Conservation (phyloP, 345 rosid genomes). For the Ricinus communis region DNA sequence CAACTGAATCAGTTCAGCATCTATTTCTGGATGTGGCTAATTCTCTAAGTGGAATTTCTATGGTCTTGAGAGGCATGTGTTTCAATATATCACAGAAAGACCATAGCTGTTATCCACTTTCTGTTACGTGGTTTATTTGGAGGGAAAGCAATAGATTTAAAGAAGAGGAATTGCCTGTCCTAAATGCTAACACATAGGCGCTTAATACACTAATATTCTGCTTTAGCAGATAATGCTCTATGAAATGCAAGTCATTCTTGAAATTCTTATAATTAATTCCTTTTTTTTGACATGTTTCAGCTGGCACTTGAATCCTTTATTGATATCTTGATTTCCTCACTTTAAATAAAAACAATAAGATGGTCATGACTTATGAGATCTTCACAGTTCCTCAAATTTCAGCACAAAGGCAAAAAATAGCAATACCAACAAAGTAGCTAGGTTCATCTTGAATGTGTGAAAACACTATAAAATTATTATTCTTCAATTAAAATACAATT, state of each 20-base stretch:
- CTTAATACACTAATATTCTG: background rate
- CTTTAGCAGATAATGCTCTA: background rate
- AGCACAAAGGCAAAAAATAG: background rate
- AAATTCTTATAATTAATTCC: background rate
- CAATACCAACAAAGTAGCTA: background rate
- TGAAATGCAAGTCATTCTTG: background rate
- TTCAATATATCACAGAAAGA: background rate
- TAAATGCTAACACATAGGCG: background rate
- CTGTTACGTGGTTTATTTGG: background rate
- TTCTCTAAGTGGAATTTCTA: background rate
- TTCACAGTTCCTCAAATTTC: conserved; percentile 6
- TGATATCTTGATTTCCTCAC: background rate
- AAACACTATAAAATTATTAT: conserved; percentile 6
- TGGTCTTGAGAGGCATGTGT: background rate
- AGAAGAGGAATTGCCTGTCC: background rate
- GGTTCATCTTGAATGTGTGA: background rate
- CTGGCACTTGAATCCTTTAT: background rate
- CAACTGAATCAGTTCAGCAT: background rate
- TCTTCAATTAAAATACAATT: background rate
- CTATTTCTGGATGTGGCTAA: background rate
- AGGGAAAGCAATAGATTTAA: background rate
- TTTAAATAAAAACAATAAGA: background rate
- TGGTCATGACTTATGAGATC: background rate
- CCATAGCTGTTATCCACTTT: background rate
- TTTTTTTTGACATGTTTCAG: background rate